Base-by-base conservation (phyloP, 352 stramenopile genomes). In the Phytopythium montanum region DNA sequence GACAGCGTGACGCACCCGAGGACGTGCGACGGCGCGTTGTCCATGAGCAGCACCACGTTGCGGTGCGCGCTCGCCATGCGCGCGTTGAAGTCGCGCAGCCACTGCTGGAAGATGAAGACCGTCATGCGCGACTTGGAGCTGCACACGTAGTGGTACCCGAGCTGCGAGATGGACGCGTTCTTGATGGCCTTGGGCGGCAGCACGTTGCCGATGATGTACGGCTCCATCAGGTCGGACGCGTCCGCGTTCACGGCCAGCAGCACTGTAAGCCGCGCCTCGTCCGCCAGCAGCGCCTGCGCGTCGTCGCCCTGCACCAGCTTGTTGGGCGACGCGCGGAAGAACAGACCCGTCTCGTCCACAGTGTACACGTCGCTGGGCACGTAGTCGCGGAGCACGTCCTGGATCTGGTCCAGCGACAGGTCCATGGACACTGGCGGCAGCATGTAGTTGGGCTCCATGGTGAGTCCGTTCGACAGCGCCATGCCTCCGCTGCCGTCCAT, bases 91-190 rank as follows among this genome's bases (percentile, higher is more conserved):
- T 93, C 83, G 10, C 83, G 83, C 26, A 95, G 64, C 85, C 85
- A 95, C 56, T 93, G 82, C 73, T 95, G 83, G 66, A 95, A 95
- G 60, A 95, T 93, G 59, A 92, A 91, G 33, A 93, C 81, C 14
- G 85, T 95, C 85, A 95, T 95, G 59, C 83, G 85, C 21, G 81
- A 72, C 66, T 88, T 87, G 69, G 78, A 87, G 64, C 79, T 92
- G 69, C 77, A 88, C 23, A 93, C 79, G 68, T 95, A 95, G 73
- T 95, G 84, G 66, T 92, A 94, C 8, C 85, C 85, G 19, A 92
- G 72, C 61, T 92, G 82, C 59, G 80, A 80, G 59, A 90, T 87
- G 9, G 81, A 88, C 26, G 83, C 79, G 65, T 87, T 90, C 69
- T 90, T 90, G 59, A 92, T 90, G 62, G 73, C 73, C 68, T 88